These are phyloP conservation scores for Cladophialophora immunda DNA, from an alignment of 2,329 filamentous ascomycete genomes.

Conservation along the genomic window DNA sequence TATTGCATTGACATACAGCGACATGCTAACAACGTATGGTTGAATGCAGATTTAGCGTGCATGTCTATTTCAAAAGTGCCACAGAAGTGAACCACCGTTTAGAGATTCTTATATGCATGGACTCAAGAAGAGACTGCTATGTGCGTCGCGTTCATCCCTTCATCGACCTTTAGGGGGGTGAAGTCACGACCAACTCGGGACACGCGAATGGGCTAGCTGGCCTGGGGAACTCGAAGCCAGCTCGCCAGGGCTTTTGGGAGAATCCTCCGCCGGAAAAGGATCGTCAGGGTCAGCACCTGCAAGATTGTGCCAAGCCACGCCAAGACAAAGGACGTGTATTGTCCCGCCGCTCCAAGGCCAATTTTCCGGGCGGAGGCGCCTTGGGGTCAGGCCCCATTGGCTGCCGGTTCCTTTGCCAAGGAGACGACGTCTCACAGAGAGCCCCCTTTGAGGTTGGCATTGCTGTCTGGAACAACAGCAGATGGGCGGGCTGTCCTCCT, in stretches of 20 bases:
- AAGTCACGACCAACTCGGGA: background rate
- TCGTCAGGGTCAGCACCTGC: slow-evolving; percentile 13
- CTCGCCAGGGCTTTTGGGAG: background rate
- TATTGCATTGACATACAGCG: background rate
- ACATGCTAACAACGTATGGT: background rate
- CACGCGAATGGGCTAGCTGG: background rate
- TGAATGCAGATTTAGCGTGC: background rate
- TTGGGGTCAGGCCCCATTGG: background rate
- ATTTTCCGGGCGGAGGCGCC: slow-evolving; percentile 13
- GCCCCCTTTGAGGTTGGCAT: slow-evolving; percentile 7
- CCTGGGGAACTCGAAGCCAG: background rate
- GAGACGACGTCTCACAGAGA: slow-evolving; percentile 11
- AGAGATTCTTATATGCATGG: background rate
- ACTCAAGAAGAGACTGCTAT: background rate
- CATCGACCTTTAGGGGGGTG: background rate
- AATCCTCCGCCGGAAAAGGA: background rate
- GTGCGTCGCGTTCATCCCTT: background rate
- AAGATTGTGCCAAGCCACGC: slow-evolving; percentile 11
- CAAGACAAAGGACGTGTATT: slow-evolving; percentile 1
- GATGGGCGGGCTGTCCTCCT: slow-evolving; percentile 4
- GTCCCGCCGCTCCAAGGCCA: slow-evolving; percentile 19
- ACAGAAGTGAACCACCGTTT: background rate
- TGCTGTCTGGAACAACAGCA: slow-evolving; percentile 1
- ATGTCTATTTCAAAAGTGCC: background rate
- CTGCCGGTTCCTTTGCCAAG: background rate